phyloP scores from a whole-genome alignment of 2,329 filamentous ascomycete genomes.

The Ophiognomonia clavigignenti-juglandacearum region DNA sequence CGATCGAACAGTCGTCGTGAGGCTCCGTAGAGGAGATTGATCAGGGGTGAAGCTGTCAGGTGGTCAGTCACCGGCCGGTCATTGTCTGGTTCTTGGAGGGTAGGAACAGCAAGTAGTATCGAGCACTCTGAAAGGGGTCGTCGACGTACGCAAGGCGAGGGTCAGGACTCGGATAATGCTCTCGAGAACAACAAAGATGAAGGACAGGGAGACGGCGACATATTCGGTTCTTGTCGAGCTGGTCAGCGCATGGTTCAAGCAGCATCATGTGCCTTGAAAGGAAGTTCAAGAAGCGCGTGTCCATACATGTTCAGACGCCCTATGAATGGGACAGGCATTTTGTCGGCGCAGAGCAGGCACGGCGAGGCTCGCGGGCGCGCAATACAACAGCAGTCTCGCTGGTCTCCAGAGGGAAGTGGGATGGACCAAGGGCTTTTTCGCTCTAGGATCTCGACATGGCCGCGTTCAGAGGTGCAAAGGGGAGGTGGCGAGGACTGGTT shows the following conservation, averaged over 20 bases:
- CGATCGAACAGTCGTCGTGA: constrained; percentile 80
- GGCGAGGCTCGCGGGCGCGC: too few relatives aligned
- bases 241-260: not conserved
- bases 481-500: too few relatives aligned
- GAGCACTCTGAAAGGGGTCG: too few relatives aligned
- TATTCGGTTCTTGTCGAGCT: constrained; percentile 66
- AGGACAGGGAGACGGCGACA: constrained; percentile 76
- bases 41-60: constrained; percentile 65
- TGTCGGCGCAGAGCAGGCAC: constrained; percentile 4
- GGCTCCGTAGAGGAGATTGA: constrained; percentile 74
- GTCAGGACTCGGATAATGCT: constrained; percentile 80
- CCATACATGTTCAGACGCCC: constrained; percentile 47
- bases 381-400: too few relatives aligned
- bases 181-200: constrained; percentile 78
- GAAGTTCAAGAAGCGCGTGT: too few relatives aligned
- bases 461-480: not conserved
- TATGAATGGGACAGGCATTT: constrained; percentile 49
- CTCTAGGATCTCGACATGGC: constrained; percentile 4
- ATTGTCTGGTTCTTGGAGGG: too few relatives aligned
- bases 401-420: too few relatives aligned
- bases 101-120: too few relatives aligned
- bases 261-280: not conserved
- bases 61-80: too few relatives aligned
- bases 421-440: not conserved
- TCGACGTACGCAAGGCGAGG: constrained; percentile 72